Evolutionary conservation across 2,329 filamentous ascomycete genomes (phyloP), one percentile per base, ranked within the genome.

Genomic region (Chrysoporthe puriensis): DNA sequence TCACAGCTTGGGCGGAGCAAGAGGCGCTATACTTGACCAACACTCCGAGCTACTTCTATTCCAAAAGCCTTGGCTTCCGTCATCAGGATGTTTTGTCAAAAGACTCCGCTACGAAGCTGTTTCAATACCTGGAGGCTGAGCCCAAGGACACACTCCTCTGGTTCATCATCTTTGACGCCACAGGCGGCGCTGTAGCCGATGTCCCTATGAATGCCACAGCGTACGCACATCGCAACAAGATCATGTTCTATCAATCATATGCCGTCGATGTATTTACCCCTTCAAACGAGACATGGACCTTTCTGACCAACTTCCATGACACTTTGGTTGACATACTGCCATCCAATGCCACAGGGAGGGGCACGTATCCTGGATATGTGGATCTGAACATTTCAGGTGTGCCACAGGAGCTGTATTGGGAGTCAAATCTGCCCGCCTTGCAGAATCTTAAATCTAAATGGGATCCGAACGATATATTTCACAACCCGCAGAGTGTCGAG

Each of bases 161-260:
- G 86, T 85, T 86, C 73, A 77, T 89, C 66, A 88, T 90, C 56
- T 90, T 90, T 72, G 86, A 90, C 73, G 82, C 86, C 1, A 81
- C 83, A 18, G 88, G 87, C 56, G 89, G 89, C 11, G 87, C 87
- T 14, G 82, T 87, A 62, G 83, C 81, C 71, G 87, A 90, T 67
- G 78, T 85, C 1, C 77, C 87, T 0, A 74, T 76, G 69, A 80
- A 88, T 71, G 84, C 83, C 11, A 90, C 88, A 0, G 84, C 88
- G 8, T 91, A 89, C 73, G 83, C 85, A 0, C 88, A 91, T 72
- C 84, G 89, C 59, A 86, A 91, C 78, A 86, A 86, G 70, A 72
- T 90, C 52, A 84, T 90, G 77, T 89, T 88, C 78, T 84, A 88
- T 73, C 86, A 91, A 73, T 85, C 84, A 0, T 90, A 90, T 73